Evolutionary conservation across 768 basidiomycete species (phyloP), one percentile per base, ranked within the genome.

Genomic region (Mycena maculata): DNA sequence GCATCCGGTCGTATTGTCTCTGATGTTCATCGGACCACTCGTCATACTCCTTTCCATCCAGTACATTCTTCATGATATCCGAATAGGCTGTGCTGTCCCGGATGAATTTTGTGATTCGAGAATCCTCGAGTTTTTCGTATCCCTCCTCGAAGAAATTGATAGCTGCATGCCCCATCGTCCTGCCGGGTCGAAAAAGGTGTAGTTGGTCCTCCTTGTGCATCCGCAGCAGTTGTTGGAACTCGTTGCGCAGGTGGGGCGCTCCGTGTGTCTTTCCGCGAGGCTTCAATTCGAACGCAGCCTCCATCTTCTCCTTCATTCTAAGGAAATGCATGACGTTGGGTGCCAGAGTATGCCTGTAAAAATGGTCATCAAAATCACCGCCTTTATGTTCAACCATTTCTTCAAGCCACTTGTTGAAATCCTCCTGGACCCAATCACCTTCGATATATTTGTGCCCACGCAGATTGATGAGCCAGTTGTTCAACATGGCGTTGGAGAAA

Each of bases 381-480:
- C n/a, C n/a, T 10, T 63, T 41, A 27, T 57, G 50, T 20, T 48
- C 48, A 2, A 65, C 55, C 56, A 69, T 33, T 39, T 58, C 54
- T 56, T 69, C 67, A 16, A 69, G 63, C 58, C 60, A 61, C 16
- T 60, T 60, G 62, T 74, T 74, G 44, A 64, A 65, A 45, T 73
- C 63, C 52, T 74, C 73, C n/a, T 61, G 60, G 38, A 22, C 27
- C 47, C 49, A 61, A 38, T 61, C 60, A 38, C 33, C 27, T 44
- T 61, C 60, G 23, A 52, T 61, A 22, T 50, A 61, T n/a, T 41
- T 41, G 41, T 44, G 25, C 7, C 54, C 61, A 0, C 42, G 52
- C 27, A 48, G 11, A 42, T 72, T 74, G 28, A 75, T 58, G 15
- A 76, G 72, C 49, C 45, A 55, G 38, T 65, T 71, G 25, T 64